Conservation (phyloP, 768 basidiomycete species). For the Mycena haematopus region DNA sequence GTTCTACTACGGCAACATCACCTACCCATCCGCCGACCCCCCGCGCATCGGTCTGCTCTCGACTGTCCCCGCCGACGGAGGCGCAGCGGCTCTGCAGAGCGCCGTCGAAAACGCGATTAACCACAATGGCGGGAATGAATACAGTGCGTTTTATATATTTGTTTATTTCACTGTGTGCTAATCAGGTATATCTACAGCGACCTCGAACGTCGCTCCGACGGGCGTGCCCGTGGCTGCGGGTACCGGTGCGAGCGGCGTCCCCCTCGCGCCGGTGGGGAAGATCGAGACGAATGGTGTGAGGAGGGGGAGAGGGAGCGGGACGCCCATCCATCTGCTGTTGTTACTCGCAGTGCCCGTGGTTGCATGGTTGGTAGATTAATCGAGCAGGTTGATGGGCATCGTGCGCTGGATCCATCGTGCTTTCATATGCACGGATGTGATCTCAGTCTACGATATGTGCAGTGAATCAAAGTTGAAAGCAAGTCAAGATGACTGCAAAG, state of each 20-base stretch:
- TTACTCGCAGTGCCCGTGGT: background rate
- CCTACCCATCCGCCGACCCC: constrained; percentile 65
- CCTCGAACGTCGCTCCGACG: constrained; percentile 49
- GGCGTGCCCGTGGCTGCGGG: constrained; percentile 33
- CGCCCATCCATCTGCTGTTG: background rate
- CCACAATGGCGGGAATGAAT: constrained; percentile 41
- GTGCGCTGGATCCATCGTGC: too few species aligned
- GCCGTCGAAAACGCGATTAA: constrained; percentile 43
- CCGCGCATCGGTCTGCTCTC: constrained; percentile 76
- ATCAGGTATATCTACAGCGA: constrained; percentile 37
- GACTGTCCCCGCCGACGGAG: constrained; percentile 67
- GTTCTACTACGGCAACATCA: constrained; percentile 72
- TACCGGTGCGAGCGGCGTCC: constrained; percentile 35
- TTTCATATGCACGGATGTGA: too few species aligned
- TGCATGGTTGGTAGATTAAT: too few species aligned
- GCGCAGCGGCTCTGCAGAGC: constrained; percentile 34
- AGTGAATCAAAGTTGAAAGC: too few species aligned
- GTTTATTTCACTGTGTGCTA: background rate
- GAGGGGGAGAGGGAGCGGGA: too few species aligned
- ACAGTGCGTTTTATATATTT: constrained; percentile 36
- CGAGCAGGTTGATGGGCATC: too few species aligned
- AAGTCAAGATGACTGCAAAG: too few species aligned
- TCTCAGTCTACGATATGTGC: too few species aligned
- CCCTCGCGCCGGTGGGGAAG: constrained; percentile 23
- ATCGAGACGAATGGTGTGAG: constrained; percentile 1